These are phyloP conservation scores for Penicillium lagena DNA, from an alignment of 495 filamentous ascomycete genomes.

Conservation along the genomic window DNA sequence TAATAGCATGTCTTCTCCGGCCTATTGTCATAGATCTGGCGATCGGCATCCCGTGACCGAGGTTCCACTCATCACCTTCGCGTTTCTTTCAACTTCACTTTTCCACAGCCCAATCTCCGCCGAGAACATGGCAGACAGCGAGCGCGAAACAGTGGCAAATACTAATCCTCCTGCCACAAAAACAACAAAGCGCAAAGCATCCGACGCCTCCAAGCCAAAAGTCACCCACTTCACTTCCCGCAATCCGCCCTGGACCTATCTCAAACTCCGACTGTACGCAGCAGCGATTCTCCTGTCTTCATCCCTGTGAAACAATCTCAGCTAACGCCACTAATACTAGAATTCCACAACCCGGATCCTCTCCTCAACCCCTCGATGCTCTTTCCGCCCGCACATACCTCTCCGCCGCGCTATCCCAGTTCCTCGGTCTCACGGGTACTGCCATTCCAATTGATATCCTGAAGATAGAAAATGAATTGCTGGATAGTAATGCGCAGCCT, in stretches of 20 bases:
- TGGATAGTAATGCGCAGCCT: neutral
- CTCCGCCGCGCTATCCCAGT: constrained; percentile 66
- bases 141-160: no score
- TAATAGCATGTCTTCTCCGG: no score
- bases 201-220: constrained; percentile 9
- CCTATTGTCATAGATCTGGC: no score
- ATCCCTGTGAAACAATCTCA: neutral
- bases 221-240: constrained; percentile 35
- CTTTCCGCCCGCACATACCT: constrained; percentile 71
- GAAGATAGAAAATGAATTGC: constrained; percentile 38
- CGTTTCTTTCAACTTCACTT: no score
- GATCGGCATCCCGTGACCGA: no score
- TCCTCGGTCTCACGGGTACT: constrained; percentile 70
- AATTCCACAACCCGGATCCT: constrained; percentile 24
- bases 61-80: no score
- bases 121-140: no score
- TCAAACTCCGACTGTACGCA: constrained; percentile 39
- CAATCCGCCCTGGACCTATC: constrained; percentile 44
- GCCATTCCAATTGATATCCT: constrained; percentile 78
- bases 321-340: constrained; percentile 11
- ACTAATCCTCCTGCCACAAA: neutral
- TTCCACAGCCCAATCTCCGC: no score
- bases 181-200: constrained; percentile 26
- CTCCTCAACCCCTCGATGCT: constrained; percentile 51
- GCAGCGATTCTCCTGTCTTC: neutral